A percentile compares a stretch with the other conserved stretches of the same genome.
Evolutionary conservation across 805 yeast genomes (phyloP).

Genomic region (Starmera caribaea): DNA sequence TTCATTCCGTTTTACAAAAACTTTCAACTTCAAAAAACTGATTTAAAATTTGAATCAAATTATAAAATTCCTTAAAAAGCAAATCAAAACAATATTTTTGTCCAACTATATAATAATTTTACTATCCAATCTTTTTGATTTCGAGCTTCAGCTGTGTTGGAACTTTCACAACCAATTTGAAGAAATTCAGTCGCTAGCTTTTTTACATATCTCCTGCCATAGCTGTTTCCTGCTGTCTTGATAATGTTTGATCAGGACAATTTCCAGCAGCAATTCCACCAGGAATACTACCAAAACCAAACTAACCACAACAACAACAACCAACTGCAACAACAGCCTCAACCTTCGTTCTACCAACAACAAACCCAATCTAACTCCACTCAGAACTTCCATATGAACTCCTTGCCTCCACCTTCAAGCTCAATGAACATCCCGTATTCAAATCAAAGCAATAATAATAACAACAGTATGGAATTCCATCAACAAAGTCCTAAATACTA

Average conservation of each 20-base stretch:
- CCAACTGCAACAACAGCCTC: slow-evolving; percentile 17
- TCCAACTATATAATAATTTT: no score
- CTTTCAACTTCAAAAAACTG: no score
- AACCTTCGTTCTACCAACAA: slow-evolving; percentile 22
- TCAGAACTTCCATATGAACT: slow-evolving; percentile 4
- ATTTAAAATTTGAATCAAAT: no score
- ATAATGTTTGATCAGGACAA: slow-evolving; percentile 1
- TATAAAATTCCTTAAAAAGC: no score
- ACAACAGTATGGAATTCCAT: slow-evolving; percentile 15
- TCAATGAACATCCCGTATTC: slow-evolving; percentile 13
- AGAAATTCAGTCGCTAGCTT: no score
- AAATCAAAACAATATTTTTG: no score
- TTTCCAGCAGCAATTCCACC: not conserved
- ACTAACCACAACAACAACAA: not conserved
- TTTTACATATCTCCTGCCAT: no score
- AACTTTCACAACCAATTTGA: no score
- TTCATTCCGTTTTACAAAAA: no score
- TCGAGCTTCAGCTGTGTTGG: no score
- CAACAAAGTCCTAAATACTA: slow-evolving; percentile 17
- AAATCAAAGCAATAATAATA: slow-evolving; percentile 8
- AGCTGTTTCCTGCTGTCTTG: no score
- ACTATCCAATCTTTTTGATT: no score
- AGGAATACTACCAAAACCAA: not conserved
- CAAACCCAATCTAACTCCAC: slow-evolving; percentile 5
- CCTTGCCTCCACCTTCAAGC: slow-evolving; percentile 19